Conservation (phyloP, 495 filamentous ascomycete genomes). For the Entonaema liquescens region DNA sequence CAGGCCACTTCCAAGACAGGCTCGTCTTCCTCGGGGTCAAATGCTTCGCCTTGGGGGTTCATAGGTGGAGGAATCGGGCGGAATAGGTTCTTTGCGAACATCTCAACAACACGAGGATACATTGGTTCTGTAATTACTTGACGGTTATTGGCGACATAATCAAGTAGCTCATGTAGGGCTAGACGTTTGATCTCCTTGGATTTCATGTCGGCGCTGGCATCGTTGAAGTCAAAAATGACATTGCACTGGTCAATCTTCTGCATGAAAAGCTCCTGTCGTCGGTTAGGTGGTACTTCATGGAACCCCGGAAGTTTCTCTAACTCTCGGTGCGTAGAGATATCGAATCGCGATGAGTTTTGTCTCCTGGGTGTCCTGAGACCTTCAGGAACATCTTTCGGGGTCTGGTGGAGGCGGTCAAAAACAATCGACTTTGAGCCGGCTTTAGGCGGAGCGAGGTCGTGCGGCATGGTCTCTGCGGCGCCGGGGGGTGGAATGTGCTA, state of each 20-base stretch:
- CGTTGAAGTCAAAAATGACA: constrained; percentile 99
- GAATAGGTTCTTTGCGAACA: constrained; percentile 99
- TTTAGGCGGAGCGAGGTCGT: constrained; percentile 93
- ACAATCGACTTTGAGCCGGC: constrained; percentile 84
- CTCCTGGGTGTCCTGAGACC: constrained; percentile 94
- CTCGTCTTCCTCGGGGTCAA: constrained; percentile 98
- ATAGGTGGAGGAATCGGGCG: constrained; percentile 95
- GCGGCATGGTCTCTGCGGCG: constrained; percentile 96
- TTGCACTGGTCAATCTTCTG: constrained; percentile 99
- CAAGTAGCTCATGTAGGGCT: constrained; percentile 93
- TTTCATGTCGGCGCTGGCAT: constrained; percentile 98
- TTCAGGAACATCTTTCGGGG: constrained; percentile 94
- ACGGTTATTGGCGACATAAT: constrained; percentile 98
- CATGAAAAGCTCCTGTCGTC: constrained; percentile 98
- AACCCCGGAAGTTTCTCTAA: constrained; percentile 98
- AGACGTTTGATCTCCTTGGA: constrained; percentile 99
- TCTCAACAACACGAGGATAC: constrained; percentile 98
- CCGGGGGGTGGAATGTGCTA: constrained; percentile 95
- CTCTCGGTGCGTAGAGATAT: constrained; percentile 95
- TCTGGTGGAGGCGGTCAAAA: constrained; percentile 90
- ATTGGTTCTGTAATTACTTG: constrained; percentile 99
- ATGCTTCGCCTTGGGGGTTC: constrained; percentile 97
- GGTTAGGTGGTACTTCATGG: constrained; percentile 94
- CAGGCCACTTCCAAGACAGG: constrained; percentile 98
- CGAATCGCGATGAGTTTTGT: constrained; percentile 96